Percentiles rank a stretch among this genome's conserved stretches.
phyloP scores from a whole-genome alignment of 202 grass and related monocot species.

The Saccharum hybrid region DNA sequence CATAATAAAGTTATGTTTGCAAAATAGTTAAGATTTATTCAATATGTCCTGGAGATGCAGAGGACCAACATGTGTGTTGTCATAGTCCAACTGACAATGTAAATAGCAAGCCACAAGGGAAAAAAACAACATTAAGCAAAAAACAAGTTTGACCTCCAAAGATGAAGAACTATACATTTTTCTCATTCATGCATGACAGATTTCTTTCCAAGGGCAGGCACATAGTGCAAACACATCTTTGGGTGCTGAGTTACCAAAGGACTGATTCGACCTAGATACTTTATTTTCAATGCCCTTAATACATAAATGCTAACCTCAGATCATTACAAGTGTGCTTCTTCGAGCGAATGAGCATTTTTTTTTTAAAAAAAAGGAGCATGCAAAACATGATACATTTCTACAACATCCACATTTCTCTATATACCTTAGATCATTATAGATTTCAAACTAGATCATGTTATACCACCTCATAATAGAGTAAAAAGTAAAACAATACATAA shows the following conservation, averaged over 20 bases:
- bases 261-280: background rate
- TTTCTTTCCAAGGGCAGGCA: background rate
- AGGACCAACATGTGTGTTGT: background rate
- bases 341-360: background rate
- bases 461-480: background rate
- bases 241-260: background rate
- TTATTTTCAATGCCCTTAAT: background rate
- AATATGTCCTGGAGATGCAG: background rate
- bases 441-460: background rate
- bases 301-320: background rate
- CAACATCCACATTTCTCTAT: conserved; percentile 18
- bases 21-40: conserved; percentile 14
- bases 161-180: background rate
- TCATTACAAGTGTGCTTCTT: background rate
- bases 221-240: background rate
- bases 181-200: background rate
- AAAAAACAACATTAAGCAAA: background rate
- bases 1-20: background rate
- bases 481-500: background rate
- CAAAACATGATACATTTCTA: background rate
- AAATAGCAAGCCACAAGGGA: background rate
- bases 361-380: background rate
- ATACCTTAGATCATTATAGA: background rate
- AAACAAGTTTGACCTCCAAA: background rate
- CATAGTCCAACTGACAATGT: background rate